Conservation (phyloP, 805 yeast genomes). For the Priceomyces carsonii region DNA sequence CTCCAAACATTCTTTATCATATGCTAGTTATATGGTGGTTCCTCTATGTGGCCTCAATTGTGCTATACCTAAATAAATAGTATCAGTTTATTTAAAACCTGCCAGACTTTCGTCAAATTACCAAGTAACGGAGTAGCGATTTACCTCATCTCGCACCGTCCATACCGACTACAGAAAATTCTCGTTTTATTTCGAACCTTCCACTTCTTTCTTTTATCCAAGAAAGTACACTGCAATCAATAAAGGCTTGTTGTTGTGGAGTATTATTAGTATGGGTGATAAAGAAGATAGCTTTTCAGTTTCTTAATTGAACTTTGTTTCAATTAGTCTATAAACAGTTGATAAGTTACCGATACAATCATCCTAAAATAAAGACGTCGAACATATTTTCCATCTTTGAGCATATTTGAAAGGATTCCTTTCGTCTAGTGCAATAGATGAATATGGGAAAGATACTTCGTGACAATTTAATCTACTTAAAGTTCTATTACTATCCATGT, state of each 20-base stretch:
- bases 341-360: conserved; percentile 50
- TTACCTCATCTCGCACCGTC: too few relatives aligned
- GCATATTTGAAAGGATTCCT: conserved; percentile 20
- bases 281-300: conserved; percentile 11
- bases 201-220: not conserved
- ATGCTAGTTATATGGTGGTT: too few relatives aligned
- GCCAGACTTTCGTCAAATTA: too few relatives aligned
- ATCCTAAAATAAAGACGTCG: conserved; percentile 64
- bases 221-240: conserved; percentile 7
- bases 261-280: conserved; percentile 11
- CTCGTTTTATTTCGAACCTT: not conserved
- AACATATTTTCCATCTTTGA: conserved; percentile 83
- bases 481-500: conserved; percentile 51
- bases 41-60: too few relatives aligned
- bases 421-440: conserved; percentile 51
- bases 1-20: conserved; percentile 75
- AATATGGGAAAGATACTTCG: conserved; percentile 76
- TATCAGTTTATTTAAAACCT: too few relatives aligned
- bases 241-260: conserved; percentile 11
- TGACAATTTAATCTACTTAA: conserved; percentile 47
- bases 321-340: conserved; percentile 4
- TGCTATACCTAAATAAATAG: too few relatives aligned
- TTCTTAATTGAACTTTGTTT: conserved; percentile 4
- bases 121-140: too few relatives aligned
- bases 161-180: conserved; percentile 4